Base-by-base conservation (phyloP, 768 basidiomycete genomes). In the Leucosporidium creatinivorum region DNA sequence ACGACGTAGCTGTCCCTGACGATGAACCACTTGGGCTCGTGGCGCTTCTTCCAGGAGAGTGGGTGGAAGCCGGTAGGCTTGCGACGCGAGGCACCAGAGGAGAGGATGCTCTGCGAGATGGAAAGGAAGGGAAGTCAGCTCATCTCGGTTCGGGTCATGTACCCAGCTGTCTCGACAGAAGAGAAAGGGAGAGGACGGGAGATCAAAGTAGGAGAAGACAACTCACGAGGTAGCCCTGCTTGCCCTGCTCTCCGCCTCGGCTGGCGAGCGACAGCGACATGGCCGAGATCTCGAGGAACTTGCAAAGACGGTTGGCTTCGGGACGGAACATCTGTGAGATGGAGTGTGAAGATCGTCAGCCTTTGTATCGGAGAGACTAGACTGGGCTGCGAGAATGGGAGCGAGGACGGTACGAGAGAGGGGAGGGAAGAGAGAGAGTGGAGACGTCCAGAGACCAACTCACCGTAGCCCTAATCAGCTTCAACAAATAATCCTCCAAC, bases 1-100 rank as follows among this genome's bases (percentile, higher is more conserved):
- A 96, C 89, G 17, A 99, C 80, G 79, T 92, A 97, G 72, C 89
- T 89, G 72, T 98, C 94, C 12, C 93, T 83, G 18, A 98, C 85
- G 57, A 89, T 85, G 78, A 91, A 94, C 96, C 96, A 98, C 64
- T 87, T 84, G 48, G 84, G 83, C 64, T 86, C 83, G 73, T 85
- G 86, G 25, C 76, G 76, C 21, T 74, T 68, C 58, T 77, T 78
- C 78, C 80, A 79, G 55, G 76, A 76, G 10, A 78, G 69, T 9
- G 79, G 80, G n/a, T 78, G 77, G 50, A 81, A 67, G 63, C 79
- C 79, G n/a, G 79, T 77, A 75, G 82, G 84, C 69, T 82, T 84
- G 60, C 73, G 80, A 81, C 87, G 84, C 21, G 82, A 80, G 1
- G 82, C 80, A 19, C 87, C 85, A 74, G 87, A 87, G 39, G 83